Evolutionary conservation across 257 asterid species (phyloP), one percentile per base, ranked within the genome.

Genomic region (Plantago ovata): DNA sequence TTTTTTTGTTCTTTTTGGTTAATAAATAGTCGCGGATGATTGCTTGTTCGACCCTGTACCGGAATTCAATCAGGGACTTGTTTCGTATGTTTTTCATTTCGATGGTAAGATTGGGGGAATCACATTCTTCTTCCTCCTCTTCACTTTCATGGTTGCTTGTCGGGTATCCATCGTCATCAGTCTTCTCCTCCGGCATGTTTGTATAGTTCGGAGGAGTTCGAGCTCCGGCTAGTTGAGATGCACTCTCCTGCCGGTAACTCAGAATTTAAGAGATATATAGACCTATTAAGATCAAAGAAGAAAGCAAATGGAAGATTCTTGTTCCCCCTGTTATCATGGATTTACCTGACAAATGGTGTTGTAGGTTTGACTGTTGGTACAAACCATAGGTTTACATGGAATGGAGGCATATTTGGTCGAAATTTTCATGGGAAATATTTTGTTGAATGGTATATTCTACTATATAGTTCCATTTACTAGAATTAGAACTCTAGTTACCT

Each of bases 31-130:
- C 69, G 49, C 75, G 78, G 13, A 58, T 60, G 57, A 90, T 81
- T 10, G 96, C 91, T 53, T 84, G 85, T 32, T 84, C 94, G 28
- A 84, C 79, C 56, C 71, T 62, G 72, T 66, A 54, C 4, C 95
- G 79, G 38, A 90, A 79, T 28, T 81, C 86, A 2, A 60, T 21
- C 73, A 87, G 69, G 53, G 87, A 77, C 50, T 59, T 71, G 13
- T 61, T 56, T 5, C 63, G 47, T 3, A 71, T 46, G 14, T 47
- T 46, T 9, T 73, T 78, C 53, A 41, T 45, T 22, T 75, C 80
- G 16, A 49, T 56, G 12, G 40, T 49, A 41, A 50, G 14, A 32
- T 18, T 14, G 22, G 65, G 0, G 12, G 39, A 22, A 12, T 72
- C 76, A n/a, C 40, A 15, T 54, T 66, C 72, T 3, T 69, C 76